Evolutionary conservation across 2,329 filamentous ascomycete genomes (phyloP).

Genomic region (Cladosporium sp.): DNA sequence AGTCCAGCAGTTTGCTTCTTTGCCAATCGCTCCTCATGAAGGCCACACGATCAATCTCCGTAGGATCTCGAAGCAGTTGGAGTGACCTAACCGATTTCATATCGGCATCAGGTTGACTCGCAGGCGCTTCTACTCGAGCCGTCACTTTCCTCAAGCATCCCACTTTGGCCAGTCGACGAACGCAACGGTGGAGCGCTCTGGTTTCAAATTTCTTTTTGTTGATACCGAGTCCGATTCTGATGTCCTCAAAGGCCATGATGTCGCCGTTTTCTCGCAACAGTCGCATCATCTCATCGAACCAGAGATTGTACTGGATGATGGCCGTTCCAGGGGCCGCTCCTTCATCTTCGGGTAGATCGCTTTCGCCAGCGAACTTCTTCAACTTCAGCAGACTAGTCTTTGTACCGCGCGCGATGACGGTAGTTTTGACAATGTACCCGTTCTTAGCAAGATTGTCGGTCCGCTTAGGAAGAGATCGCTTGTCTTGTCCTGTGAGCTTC

Average conservation of each 20-base stretch:
- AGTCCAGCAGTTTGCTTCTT: constrained; percentile 5
- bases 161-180: constrained; percentile 34
- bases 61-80: constrained; percentile 38
- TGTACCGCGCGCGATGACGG: constrained; percentile 44
- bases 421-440: constrained; percentile 59
- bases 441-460: constrained; percentile 54
- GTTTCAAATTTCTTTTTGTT: constrained; percentile 34
- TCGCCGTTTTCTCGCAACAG: constrained; percentile 44
- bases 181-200: constrained; percentile 35
- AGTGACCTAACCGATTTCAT: constrained; percentile 29
- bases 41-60: constrained; percentile 24
- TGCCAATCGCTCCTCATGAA: constrained; percentile 12
- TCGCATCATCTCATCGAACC: constrained; percentile 46
- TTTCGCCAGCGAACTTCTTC: constrained; percentile 43
- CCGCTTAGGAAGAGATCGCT: constrained; percentile 59
- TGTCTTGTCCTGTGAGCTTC: constrained; percentile 57
- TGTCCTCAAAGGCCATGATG: constrained; percentile 50
- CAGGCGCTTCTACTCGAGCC: constrained; percentile 24
- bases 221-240: constrained; percentile 45
- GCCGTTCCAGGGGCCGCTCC: constrained; percentile 13
- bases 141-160: constrained; percentile 38
- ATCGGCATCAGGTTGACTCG: constrained; percentile 17
- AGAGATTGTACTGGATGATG: constrained; percentile 43
- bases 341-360: constrained; percentile 12
- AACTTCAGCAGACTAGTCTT: constrained; percentile 56